Evolutionary conservation across 208 protist species (phyloP).

Genomic region (Leptomonas pyrrhocoris): DNA sequence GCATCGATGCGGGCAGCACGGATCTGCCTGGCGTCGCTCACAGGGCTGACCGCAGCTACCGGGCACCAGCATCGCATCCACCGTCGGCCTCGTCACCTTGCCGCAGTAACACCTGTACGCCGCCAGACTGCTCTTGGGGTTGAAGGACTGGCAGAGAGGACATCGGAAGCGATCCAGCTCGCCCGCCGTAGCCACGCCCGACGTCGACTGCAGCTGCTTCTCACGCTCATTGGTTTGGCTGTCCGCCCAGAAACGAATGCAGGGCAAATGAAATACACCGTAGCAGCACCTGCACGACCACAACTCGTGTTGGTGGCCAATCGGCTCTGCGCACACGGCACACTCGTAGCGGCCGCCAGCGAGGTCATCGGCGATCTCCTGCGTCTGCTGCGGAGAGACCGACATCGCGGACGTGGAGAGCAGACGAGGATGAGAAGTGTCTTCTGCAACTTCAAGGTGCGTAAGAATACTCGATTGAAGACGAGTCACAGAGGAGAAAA

Average conservation of each 20-base stretch:
- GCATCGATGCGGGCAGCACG: conserved; percentile 72
- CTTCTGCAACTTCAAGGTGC: background rate
- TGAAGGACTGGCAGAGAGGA: conserved; percentile 65
- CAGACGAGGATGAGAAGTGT: background rate
- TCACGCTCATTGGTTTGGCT: conserved; percentile 55
- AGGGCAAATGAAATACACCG: conserved; percentile 75
- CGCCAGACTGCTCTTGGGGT: conserved; percentile 20
- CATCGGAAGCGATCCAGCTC: conserved; percentile 63
- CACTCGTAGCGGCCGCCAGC: conserved; percentile 65
- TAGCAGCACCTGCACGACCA: conserved; percentile 77
- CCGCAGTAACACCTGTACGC: conserved; percentile 83
- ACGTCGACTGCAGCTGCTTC: conserved; percentile 34
- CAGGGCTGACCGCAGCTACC: conserved; percentile 83
- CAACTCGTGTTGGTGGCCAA: conserved; percentile 50
- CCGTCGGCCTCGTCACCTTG: conserved; percentile 52
- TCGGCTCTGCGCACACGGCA: conserved; percentile 63
- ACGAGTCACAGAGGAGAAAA: no score
- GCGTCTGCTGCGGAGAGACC: conserved; percentile 32
- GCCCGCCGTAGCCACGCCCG: conserved; percentile 15
- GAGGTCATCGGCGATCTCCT: conserved; percentile 58
- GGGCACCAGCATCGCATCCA: conserved; percentile 70
- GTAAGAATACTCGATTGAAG: no score
- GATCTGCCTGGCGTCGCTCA: conserved; percentile 52
- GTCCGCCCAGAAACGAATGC: conserved; percentile 63
- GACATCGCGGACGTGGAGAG: conserved; percentile 10